Percentiles rank a stretch among this genome's conserved stretches.
These are phyloP conservation scores for Zelopaecilomyces penicillatus DNA, from an alignment of 2,329 filamentous ascomycete species.

Conservation along the genomic window DNA sequence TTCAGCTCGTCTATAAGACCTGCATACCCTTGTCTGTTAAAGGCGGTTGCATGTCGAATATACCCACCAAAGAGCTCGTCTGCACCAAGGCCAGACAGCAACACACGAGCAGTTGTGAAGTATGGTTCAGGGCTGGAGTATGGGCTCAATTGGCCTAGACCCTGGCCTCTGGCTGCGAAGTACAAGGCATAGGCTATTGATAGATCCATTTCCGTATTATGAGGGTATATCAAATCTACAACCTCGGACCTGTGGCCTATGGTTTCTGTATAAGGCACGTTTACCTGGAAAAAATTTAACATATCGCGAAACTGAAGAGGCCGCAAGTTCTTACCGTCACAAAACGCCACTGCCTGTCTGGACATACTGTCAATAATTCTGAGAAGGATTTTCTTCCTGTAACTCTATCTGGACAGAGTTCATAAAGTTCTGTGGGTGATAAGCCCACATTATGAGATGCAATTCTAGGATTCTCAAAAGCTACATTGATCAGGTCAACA, in stretches of 20 bases:
- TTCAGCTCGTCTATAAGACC: conserved; percentile 75
- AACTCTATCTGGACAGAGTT: conserved; percentile 80
- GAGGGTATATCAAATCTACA: conserved; percentile 74
- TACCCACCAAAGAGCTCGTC: conserved; percentile 97
- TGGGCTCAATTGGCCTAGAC: conserved; percentile 30
- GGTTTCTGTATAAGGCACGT: conserved; percentile 74
- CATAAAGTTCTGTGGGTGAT: conserved; percentile 46
- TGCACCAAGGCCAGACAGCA: conserved; percentile 87
- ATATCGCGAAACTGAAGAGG: neutral
- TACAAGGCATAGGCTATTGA: conserved; percentile 93
- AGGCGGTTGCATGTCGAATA: conserved; percentile 72
- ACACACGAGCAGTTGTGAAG: conserved; percentile 65
- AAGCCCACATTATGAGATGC: conserved; percentile 42
- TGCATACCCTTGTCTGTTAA: conserved; percentile 55
- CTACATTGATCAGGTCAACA: conserved; percentile 89
- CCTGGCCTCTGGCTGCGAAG: conserved; percentile 75
- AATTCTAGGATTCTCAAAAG: conserved; percentile 85
- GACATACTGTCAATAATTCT: conserved; percentile 66
- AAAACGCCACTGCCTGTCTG: conserved; percentile 70
- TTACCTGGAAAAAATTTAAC: conserved; percentile 40
- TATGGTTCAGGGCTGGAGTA: conserved; percentile 36
- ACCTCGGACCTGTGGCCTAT: conserved; percentile 60
- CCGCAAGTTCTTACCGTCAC: conserved; percentile 46
- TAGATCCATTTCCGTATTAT: conserved; percentile 97
- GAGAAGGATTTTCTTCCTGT: conserved; percentile 73